A percentile compares a stretch with the other conserved stretches of the same genome.
phyloP scores from a whole-genome alignment of 176 grass and related monocot species.

The Aechmea fasciata region DNA sequence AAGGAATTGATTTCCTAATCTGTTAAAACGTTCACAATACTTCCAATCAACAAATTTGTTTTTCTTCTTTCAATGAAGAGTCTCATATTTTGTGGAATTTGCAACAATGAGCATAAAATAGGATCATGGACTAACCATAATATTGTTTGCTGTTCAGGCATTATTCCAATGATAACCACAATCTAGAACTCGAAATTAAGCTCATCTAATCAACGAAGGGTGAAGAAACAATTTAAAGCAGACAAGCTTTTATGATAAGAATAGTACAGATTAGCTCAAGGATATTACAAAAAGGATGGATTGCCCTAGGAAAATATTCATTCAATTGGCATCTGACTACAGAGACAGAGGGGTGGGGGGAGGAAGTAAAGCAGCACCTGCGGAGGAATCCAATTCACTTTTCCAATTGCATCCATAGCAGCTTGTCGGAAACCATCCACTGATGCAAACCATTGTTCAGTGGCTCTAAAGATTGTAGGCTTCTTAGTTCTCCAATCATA shows the following conservation, averaged over 20 bases:
- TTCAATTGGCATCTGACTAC: not conserved
- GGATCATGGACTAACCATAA: not conserved
- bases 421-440: constrained; percentile 88
- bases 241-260: too few species aligned
- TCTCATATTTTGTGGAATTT: too few species aligned
- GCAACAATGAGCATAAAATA: too few species aligned
- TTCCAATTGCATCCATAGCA: constrained; percentile 87
- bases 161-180: not conserved
- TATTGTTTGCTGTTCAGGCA: not conserved
- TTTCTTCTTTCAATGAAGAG: too few species aligned
- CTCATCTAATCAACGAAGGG: too few species aligned
- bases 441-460: constrained; percentile 97
- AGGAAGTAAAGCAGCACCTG: constrained; percentile 40
- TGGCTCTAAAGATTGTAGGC: constrained; percentile 96
- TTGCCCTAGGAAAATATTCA: too few species aligned
- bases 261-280: too few species aligned
- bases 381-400: constrained; percentile 83
- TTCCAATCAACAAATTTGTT: not conserved
- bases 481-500: constrained; percentile 99
- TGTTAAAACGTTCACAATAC: not conserved
- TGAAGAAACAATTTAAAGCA: too few species aligned
- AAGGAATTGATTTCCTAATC: not conserved
- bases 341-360: not conserved
- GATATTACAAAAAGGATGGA: too few species aligned
- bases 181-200: too few species aligned